These are phyloP conservation scores for Lentinula edodes DNA, from an alignment of 768 basidiomycete genomes.

Conservation along the genomic window DNA sequence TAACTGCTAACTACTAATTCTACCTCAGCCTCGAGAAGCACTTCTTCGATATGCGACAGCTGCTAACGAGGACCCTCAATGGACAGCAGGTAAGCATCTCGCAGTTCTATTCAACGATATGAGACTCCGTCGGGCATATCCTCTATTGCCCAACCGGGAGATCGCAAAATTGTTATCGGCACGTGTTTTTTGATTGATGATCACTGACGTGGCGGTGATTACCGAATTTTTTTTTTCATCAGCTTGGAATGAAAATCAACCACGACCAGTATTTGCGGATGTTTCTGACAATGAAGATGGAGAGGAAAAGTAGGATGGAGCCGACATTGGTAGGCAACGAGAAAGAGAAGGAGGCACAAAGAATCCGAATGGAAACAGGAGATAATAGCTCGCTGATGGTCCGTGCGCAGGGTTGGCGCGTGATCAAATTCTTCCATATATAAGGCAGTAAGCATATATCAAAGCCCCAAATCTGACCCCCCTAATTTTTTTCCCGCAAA, in stretches of 20 bases:
- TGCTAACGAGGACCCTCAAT: slow-evolving; percentile 75
- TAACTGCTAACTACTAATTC: slow-evolving; percentile 7
- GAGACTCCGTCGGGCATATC: slow-evolving; percentile 12
- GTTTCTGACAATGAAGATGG: slow-evolving; percentile 56
- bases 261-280: slow-evolving; percentile 77
- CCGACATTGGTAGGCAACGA: not conserved
- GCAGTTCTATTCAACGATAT: not conserved
- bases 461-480: slow-evolving; percentile 56
- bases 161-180: not conserved
- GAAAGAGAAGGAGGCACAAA: slow-evolving; percentile 10
- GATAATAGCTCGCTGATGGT: slow-evolving; percentile 33
- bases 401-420: slow-evolving; percentile 50
- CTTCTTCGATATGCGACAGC: slow-evolving; percentile 85
- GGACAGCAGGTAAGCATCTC: slow-evolving; percentile 69
- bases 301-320: slow-evolving; percentile 28
- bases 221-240: slow-evolving; percentile 33
- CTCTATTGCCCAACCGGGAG: no score
- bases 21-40: slow-evolving; percentile 86
- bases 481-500: slow-evolving; percentile 67
- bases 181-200: slow-evolving; percentile 29
- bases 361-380: slow-evolving; percentile 9
- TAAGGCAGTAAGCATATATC: slow-evolving; percentile 49
- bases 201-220: slow-evolving; percentile 62
- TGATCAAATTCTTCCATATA: slow-evolving; percentile 25
- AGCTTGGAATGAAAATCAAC: slow-evolving; percentile 88